Evolutionary conservation across 768 basidiomycete genomes (phyloP), one percentile per base, ranked within the genome.

Genomic region (Suillus brevipes): DNA sequence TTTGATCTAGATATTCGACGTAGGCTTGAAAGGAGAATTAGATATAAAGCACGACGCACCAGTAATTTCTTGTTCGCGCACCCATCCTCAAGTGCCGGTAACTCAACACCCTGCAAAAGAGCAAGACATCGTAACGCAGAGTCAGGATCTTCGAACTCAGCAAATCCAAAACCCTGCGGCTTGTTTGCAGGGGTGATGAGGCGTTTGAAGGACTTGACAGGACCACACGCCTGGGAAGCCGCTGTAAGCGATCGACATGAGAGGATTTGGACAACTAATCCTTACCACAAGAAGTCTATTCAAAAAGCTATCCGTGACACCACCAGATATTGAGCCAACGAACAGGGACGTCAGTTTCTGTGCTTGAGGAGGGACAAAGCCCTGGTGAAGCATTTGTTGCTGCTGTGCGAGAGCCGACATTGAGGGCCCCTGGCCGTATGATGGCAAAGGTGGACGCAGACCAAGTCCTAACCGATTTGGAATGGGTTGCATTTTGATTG

Each of bases 81-180:
- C 0, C 84, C 84, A 55, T 85, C 84, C 69, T 86, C 83, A 65
- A 87, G 74, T 60, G 87, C 86, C 12, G 89, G 88, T 45, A 92
- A 72, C 69, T 85, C 85, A 52, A 87, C 78, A 20, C 84, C 81
- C 71, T 91, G 87, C 67, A 92, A 78, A 65, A 91, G 81, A 38
- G 80, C 77, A 69, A 91, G 77, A 50, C 88, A 93, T 66, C 96
- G 84, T 66, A 96, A 78, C 4, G 97, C 95, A 66, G 90, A 88
- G 74, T 96, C 92, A 16, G 97, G 94, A 62, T 96, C 96, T 74
- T 96, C 92, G 73, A 87, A 99, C 75, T 97, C 93, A 58, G 94
- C 97, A 77, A 99, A 99, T 12, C 96, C 97, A 73, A 99, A 99
- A 3, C 94, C 95, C 80, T 96, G 93, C 7, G 96, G 92, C 76